Percentiles rank a stretch among this genome's conserved stretches.
Evolutionary conservation across 371 early-diverging fungal species (phyloP).

Genomic region (Mucor piriformis): DNA sequence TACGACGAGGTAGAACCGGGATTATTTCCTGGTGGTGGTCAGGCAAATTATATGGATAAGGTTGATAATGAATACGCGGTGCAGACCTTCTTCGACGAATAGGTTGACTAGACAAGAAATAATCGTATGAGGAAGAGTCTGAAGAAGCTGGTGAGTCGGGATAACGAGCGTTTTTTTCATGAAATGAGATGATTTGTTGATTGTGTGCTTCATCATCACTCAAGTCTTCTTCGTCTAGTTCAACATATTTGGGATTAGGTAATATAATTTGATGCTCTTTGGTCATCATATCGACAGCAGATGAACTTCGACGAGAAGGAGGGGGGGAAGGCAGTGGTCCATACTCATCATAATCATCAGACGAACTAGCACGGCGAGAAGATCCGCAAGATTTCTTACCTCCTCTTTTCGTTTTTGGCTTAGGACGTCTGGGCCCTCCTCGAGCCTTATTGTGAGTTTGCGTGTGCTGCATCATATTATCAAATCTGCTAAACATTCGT

Average conservation of each 20-base stretch:
- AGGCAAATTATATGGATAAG: slow-evolving; percentile 22
- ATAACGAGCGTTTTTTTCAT: neutral
- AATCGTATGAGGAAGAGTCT: neutral
- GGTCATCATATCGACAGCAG: neutral
- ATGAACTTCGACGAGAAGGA: slow-evolving; percentile 22
- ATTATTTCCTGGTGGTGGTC: slow-evolving; percentile 7
- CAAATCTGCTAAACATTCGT: slow-evolving; percentile 58
- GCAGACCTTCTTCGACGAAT: slow-evolving; percentile 18
- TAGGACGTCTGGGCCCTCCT: slow-evolving; percentile 9
- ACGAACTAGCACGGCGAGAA: slow-evolving; percentile 4
- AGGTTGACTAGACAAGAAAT: neutral
- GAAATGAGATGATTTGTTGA: slow-evolving; percentile 34
- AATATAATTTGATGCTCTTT: slow-evolving; percentile 17
- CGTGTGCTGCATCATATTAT: slow-evolving; percentile 64
- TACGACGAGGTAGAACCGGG: slow-evolving; percentile 11
- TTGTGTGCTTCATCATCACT: neutral
- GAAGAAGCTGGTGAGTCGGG: slow-evolving; percentile 14
- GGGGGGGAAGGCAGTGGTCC: slow-evolving; percentile 21
- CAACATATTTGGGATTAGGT: slow-evolving; percentile 15
- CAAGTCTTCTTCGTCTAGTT: slow-evolving; percentile 17
- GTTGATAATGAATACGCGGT: slow-evolving; percentile 35
- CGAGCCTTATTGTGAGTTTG: slow-evolving; percentile 49
- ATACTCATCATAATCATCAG: slow-evolving; percentile 22
- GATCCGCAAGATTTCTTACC: slow-evolving; percentile 4
- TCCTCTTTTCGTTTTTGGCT: slow-evolving; percentile 11